A percentile compares a stretch with the other conserved stretches of the same genome.
Evolutionary conservation across 768 basidiomycete species (phyloP).

Genomic region (Fibroporia radiculosa): DNA sequence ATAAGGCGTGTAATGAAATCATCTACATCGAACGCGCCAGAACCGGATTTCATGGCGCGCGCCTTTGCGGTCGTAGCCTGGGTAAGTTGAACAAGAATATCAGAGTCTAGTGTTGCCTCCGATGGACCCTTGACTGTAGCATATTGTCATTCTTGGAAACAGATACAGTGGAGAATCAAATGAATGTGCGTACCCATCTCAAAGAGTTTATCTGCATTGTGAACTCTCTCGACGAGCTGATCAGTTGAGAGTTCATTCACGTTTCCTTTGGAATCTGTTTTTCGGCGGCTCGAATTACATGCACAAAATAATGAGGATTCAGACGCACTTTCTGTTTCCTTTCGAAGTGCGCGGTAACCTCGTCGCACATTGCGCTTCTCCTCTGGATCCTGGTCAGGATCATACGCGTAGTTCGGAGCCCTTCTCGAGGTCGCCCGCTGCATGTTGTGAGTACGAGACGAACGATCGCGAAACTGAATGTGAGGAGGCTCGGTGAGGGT

Average conservation of each 20-base stretch:
- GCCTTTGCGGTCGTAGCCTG: slow-evolving; percentile 81
- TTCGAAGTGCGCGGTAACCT: slow-evolving; percentile 62
- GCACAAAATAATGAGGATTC: too few species aligned
- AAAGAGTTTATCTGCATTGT: slow-evolving; percentile 55
- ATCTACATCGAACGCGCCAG: slow-evolving; percentile 85
- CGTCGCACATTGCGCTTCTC: slow-evolving; percentile 70
- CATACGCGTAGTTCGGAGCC: slow-evolving; percentile 32
- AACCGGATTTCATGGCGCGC: slow-evolving; percentile 84
- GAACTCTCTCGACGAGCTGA: slow-evolving; percentile 47
- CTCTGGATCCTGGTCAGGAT: slow-evolving; percentile 80
- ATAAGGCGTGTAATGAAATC: slow-evolving; percentile 78
- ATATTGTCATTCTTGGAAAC: not conserved
- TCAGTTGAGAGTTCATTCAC: slow-evolving; percentile 16
- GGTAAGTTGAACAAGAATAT: slow-evolving; percentile 68
- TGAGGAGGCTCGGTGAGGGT: too few species aligned
- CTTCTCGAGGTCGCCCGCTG: not conserved
- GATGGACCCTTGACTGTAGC: slow-evolving; percentile 6
- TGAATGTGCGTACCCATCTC: slow-evolving; percentile 40
- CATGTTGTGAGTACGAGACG: not conserved
- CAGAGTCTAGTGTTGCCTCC: slow-evolving; percentile 87
- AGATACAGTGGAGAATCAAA: not conserved
- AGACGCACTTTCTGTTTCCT: slow-evolving; percentile 50
- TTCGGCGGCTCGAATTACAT: not conserved
- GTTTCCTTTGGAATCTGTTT: slow-evolving; percentile 22
- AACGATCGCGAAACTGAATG: too few species aligned